Evolutionary conservation across 176 grass and related monocot genomes (phyloP), one percentile per base, ranked within the genome.

Genomic region (Poa pratensis): DNA sequence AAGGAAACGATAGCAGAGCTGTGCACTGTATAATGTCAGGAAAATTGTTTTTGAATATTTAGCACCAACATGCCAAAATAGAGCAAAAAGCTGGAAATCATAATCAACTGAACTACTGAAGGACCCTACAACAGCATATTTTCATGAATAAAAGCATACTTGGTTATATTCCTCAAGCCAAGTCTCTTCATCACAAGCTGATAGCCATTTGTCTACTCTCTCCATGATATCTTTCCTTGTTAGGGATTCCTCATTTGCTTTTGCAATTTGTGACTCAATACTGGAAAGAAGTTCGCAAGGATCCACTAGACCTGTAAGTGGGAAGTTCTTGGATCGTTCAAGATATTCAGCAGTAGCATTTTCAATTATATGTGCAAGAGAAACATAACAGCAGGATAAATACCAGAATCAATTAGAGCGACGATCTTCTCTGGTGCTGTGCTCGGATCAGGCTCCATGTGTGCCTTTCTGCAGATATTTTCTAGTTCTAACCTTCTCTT

Each of bases 141-240:
- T 59, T 82, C 59, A 23, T 11, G 32, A 20, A 86, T 49, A 86
- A 49, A 84, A 66, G 22, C 75, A 12, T 90, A 96, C 96, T 52
- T 92, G 88, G 76, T 92, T 94, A 84, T 99, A 99, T 69, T 94
- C 93, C 89, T 99, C 91, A 82, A 99, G 93, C 96, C 96, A 99
- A 82, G 86, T 92, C 73, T 99, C 96, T 92, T 96, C 96, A 52
- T 96, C 93, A 80, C 88, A 96, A 80, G 91, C 90, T 20, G 75
- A 89, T 70, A 94, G 66, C 96, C 96, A 99, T 89, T 91, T 96
- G 58, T 80, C 90, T 54, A 99, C 79, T 86, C 78, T 86, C 67
- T 96, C 96, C 79, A 89, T 91, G 85, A 99, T 91, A 88, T 96
- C 91, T 96, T 87, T 99, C 80, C 96, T 94, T 28, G 88, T 89